phyloP scores from a whole-genome alignment of 768 basidiomycete species.

The Saitozyma sp. region DNA sequence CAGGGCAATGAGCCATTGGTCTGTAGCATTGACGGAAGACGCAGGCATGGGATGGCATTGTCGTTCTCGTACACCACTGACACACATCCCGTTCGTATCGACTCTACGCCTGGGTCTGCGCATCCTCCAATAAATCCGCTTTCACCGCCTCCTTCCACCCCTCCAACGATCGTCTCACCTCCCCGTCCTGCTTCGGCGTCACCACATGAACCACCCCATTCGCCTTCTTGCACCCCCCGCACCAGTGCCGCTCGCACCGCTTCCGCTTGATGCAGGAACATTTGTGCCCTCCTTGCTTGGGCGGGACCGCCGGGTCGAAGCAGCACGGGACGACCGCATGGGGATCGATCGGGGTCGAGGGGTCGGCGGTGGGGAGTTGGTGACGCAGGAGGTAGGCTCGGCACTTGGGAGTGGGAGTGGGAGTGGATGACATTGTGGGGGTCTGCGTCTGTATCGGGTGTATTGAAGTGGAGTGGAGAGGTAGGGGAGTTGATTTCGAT shows the following conservation, averaged over 20 bases:
- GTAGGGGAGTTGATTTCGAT: not conserved
- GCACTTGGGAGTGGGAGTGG: slow-evolving; percentile 11
- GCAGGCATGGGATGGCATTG: too few species aligned
- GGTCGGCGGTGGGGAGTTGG: slow-evolving; percentile 9
- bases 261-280: slow-evolving; percentile 7
- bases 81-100: too few species aligned
- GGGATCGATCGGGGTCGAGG: slow-evolving; percentile 12
- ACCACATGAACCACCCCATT: not conserved
- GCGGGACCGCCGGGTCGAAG: slow-evolving; percentile 10
- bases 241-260: slow-evolving; percentile 19
- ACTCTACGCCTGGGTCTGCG: too few species aligned
- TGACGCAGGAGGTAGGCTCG: slow-evolving; percentile 19
- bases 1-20: too few species aligned
- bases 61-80: too few species aligned
- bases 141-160: slow-evolving; percentile 3
- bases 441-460: not conserved
- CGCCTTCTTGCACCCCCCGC: slow-evolving; percentile 19
- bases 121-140: not conserved
- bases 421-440: not conserved
- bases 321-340: slow-evolving; percentile 21
- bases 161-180: not conserved
- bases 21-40: too few species aligned
- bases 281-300: not conserved
- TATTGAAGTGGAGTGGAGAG: not conserved
- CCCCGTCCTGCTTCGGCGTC: not conserved